Base-by-base conservation (phyloP, 2,329 filamentous ascomycete species). In the Trichoderma harzianum region DNA sequence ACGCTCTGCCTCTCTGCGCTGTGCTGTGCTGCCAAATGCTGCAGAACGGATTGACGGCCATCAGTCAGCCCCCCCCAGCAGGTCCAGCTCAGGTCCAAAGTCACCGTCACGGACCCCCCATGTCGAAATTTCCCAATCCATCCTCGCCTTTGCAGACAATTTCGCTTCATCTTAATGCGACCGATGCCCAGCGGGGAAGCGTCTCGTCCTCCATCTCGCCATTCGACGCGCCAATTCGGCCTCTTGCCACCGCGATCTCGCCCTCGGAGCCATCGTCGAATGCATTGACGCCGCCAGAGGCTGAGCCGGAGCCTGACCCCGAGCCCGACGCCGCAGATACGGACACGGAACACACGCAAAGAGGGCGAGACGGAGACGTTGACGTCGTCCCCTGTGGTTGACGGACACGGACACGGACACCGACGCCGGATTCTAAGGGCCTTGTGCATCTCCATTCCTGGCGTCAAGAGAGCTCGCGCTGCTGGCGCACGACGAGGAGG, bases 401-500 rank as follows among this genome's bases (percentile, higher is more conserved):
- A 70, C 53, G 70, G 34, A n/a, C 34, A 34, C 53, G 70, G 34
- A n/a, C 34, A 34, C 47, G 30, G 36, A 26, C 43, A 47, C 47
- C 58, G 51, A 47, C 32, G 47, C 68, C 60, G 39, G 68, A 57
- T 64, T 55, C 28, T 64, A 12, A 55, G 63, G 60, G 24, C 57
- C 8, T 55, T 64, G 8, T 57, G 57, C 21, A 30, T 58, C 36
- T 67, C 53, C 51, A 34, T 61, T 53, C n/a, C 67, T 10, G 39
- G 67, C 53, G 60, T 7, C 26, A 16, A 26, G 60, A 70, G 60
- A 61, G 70, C 71, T 39, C 51, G 71, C 64, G 63, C 66, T 53
- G 53, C 57, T 28, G 74, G 74, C 75, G 77, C 75, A 72, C 73
- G 70, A 75, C 43, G 69, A 69, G 77, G 81, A 83, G 83, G 83